phyloP scores from a whole-genome alignment of 306 rosid species.

The Arachis hypogaea region DNA sequence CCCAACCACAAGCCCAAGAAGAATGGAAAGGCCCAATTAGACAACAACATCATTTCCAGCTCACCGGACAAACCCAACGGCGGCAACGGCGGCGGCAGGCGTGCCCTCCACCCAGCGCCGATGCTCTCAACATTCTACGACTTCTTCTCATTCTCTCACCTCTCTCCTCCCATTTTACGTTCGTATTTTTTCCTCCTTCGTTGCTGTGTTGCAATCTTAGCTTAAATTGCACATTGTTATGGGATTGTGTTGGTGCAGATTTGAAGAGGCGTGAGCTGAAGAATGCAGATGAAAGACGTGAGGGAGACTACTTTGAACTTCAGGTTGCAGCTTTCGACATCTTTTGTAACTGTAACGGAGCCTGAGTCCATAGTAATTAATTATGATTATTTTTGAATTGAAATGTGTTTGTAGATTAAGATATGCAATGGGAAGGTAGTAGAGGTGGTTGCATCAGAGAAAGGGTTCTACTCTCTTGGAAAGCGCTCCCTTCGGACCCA shows the following conservation, averaged over 20 bases:
- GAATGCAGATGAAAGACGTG: conserved; percentile 50
- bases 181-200: conserved; percentile 35
- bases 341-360: too few relatives aligned
- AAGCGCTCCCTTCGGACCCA: conserved; percentile 69
- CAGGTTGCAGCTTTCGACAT: conserved; percentile 51
- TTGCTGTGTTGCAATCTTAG: too few relatives aligned
- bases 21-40: conserved; percentile 48
- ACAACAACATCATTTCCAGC: conserved; percentile 38
- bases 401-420: conserved; percentile 61
- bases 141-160: conserved; percentile 76
- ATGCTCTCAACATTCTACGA: conserved; percentile 91
- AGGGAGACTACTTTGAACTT: conserved; percentile 70
- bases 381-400: too few relatives aligned
- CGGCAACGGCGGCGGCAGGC: conserved; percentile 69
- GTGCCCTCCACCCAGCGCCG: conserved; percentile 87
- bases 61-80: conserved; percentile 56
- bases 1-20: conserved; percentile 74
- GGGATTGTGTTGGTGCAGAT: conserved; percentile 42
- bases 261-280: conserved; percentile 64
- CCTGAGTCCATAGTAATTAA: too few relatives aligned
- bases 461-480: conserved; percentile 80
- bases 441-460: conserved; percentile 78
- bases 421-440: conserved; percentile 86
- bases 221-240: too few relatives aligned
- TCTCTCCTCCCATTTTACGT: conserved; percentile 83